Conservation (phyloP, 2,329 filamentous ascomycete species). For the Penicillium sp. region DNA sequence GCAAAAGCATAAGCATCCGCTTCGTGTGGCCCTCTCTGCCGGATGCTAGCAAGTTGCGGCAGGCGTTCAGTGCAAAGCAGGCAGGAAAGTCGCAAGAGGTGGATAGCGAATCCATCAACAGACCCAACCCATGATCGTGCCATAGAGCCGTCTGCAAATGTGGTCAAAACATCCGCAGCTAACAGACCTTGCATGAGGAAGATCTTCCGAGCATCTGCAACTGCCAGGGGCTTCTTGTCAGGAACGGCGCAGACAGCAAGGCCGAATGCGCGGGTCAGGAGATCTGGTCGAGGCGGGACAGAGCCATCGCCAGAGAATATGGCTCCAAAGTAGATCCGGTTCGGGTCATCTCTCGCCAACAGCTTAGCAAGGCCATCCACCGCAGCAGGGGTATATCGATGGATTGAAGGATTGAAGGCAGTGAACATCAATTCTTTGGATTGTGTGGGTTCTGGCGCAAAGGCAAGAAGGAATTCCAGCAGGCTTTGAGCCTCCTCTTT, state of each 20-base stretch:
- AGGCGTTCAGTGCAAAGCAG: slow-evolving; percentile 67
- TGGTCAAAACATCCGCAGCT: slow-evolving; percentile 82
- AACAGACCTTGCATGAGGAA: slow-evolving; percentile 90
- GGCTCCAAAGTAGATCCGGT: slow-evolving; percentile 77
- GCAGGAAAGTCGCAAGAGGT: slow-evolving; percentile 72
- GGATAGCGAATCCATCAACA: slow-evolving; percentile 79
- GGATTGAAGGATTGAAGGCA: slow-evolving; percentile 74
- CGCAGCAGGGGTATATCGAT: slow-evolving; percentile 85
- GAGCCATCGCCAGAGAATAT: slow-evolving; percentile 75
- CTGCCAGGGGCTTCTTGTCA: slow-evolving; percentile 63
- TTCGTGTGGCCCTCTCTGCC: slow-evolving; percentile 41
- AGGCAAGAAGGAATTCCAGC: slow-evolving; percentile 85
- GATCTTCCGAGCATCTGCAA: slow-evolving; percentile 81
- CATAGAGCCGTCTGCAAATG: slow-evolving; percentile 70
- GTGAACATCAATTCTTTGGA: slow-evolving; percentile 70
- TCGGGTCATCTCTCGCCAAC: slow-evolving; percentile 89
- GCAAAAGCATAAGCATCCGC: slow-evolving; percentile 44
- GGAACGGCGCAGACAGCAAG: slow-evolving; percentile 84
- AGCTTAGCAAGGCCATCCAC: slow-evolving; percentile 90
- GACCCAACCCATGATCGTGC: slow-evolving; percentile 80
- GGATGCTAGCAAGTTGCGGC: slow-evolving; percentile 32
- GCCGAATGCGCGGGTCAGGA: slow-evolving; percentile 83
- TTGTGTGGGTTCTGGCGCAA: slow-evolving; percentile 71
- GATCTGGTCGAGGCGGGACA: slow-evolving; percentile 67
- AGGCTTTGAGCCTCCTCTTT: slow-evolving; percentile 85